Evolutionary conservation across 2,329 filamentous ascomycete species (phyloP).

Genomic region (Colletotrichum tofieldiae): DNA sequence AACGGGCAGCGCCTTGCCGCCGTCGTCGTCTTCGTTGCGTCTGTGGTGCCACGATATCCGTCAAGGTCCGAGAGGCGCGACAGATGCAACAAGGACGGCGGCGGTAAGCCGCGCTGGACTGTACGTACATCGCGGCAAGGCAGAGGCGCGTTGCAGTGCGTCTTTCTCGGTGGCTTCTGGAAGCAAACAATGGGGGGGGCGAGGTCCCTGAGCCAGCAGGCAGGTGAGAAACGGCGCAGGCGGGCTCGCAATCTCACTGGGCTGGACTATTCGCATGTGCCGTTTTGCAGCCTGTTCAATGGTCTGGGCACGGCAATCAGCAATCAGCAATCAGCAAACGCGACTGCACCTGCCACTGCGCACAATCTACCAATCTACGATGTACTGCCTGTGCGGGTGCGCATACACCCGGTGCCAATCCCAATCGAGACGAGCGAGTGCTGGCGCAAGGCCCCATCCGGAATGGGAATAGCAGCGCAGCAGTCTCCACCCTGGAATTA

Average conservation of each 20-base stretch:
- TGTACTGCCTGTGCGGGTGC: background rate
- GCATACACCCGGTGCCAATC: background rate
- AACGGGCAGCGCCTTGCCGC: background rate
- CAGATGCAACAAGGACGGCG: slow-evolving; percentile 28
- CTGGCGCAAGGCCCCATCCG: background rate
- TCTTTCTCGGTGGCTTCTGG: background rate
- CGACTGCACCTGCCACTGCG: background rate
- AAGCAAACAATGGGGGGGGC: background rate
- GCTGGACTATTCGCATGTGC: background rate
- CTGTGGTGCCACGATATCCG: too few species aligned
- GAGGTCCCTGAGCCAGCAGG: background rate
- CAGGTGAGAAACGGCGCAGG: background rate
- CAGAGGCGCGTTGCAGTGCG: background rate
- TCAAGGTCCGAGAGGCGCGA: background rate
- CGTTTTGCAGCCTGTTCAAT: background rate
- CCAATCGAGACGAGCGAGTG: background rate
- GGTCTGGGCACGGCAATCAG: background rate
- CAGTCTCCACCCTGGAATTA: slow-evolving; percentile 7
- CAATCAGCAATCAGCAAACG: background rate
- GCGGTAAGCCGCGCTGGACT: slow-evolving; percentile 2
- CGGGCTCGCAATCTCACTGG: background rate
- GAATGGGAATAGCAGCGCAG: background rate
- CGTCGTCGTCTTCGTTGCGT: too few species aligned
- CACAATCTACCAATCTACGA: too few species aligned
- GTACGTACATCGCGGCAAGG: background rate